Evolutionary conservation across 2,329 filamentous ascomycete species (phyloP), one percentile per base, ranked within the genome.

Genomic region (Nannizzia gypsea): DNA sequence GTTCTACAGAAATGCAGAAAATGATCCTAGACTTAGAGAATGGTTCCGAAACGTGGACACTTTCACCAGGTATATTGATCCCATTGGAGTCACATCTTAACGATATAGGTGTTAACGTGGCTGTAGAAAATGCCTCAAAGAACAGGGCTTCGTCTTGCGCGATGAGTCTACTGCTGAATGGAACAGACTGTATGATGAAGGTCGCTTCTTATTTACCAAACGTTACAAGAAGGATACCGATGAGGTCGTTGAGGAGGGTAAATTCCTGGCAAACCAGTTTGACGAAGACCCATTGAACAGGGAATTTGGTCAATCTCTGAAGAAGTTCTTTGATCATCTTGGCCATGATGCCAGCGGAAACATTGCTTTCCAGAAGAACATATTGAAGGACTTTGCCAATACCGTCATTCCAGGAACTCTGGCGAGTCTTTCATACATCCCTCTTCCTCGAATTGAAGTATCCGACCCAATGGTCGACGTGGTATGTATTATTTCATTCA

Each of bases 371-470:
- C 99, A 99, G 83, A 88, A 88, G 64, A 89, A 97, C 68, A 80
- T 99, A 22, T 59, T 97, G 68, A 95, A 90, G 78, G 93, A 99
- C 67, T 70, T 99, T 58, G 87, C 84, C 11, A 87, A 93, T 36
- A 84, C 96, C 59, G 92, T 99, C 65, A 70, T 99, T 6, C 93
- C 93, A 1, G 83, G 80, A 9, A 76, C 89, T 59, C 87, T 99
- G 65, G 88, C 95, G 78, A 89, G 86, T 65, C 79, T 93, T 60
- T 86, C 89, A 63, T 99, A 99, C 73, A 82, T 99, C 13, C 90
- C 93, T 3, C 83, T 99, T 56, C 93, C 93, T 22, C 88, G 93
- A 60, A 96, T 99, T 62, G 93, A 99, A 77, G 93, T 90, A 70
- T 87, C 84, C 1, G 93, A 97, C 67, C 80, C 82, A 1, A 84